Evolutionary conservation across 208 protist species (phyloP), one percentile per base, ranked within the genome.

Genomic region (Acanthamoeba triangularis): DNA sequence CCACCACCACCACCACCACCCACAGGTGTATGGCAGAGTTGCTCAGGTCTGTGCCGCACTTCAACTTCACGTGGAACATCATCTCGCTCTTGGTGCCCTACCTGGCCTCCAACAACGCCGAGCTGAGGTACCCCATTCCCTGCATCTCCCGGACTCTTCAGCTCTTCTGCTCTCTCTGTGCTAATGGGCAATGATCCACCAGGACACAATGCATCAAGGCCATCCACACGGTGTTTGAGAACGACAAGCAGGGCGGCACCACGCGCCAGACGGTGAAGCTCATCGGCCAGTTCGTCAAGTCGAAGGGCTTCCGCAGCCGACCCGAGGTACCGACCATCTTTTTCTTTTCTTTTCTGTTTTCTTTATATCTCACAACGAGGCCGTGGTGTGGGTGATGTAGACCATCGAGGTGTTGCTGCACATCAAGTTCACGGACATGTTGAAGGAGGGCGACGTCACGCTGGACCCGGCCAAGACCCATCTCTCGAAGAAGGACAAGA

Each of bases 41-140:
- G 20, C 90, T 97, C 3, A 23, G 56, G 2, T 23, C 56, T 7
- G 69, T 94, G 56, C 94, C 92, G 1, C 92, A 96, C 30, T 97
- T 97, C 74, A 97, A 97, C 92, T 96, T 97, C 61, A 52, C 82
- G 33, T 95, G 93, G 0, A 96, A 97, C 90, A 56, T 97, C 41
- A 95, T 97, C 3, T 91, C 95, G 0, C 76, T 95, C 14, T 52
- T 78, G 28, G 25, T 80, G 56, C 90, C 94, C 76, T 94, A 94
- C 69, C 61, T 95, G n/a, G 72, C 93, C 10, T 92, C 52, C 49
- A 93, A 94, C 90, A 94, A 76, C 69, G 25, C 44, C 61, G 90
- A 94, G 52, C 67, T 84, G 49, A 23, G 49, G 49, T 56, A 65
- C 74, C 14, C 23, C 33, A 65, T 65, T 65, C 7, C 59, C 25